Base-by-base conservation (phyloP, 2,329 filamentous ascomycete species). In the Neofusicoccum sp. region DNA sequence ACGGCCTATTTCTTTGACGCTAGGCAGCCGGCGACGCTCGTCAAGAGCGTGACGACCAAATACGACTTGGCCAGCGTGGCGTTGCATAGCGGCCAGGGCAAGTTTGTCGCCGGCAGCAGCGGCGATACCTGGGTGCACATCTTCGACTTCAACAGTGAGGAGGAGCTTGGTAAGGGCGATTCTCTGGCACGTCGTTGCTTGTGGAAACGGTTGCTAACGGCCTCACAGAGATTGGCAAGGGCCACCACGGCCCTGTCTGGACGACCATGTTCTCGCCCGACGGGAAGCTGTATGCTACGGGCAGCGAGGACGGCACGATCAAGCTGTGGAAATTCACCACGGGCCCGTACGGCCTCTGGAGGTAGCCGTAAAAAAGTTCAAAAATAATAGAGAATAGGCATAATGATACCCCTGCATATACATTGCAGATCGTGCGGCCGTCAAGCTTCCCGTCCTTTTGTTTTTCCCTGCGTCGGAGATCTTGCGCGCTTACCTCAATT, bases 191-290 rank as follows among this genome's bases (percentile, higher is more conserved):
- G n/a, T 11, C 11, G 22, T 22, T 44, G 29, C 16, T 12, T 12
- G 22, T 22, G 43, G 6, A 63, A 12, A 6, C 47, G 12, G 31
- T 29, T 48, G 44, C 60, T 64, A 50, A 64, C 64, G 39, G 36
- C 22, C 52, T 28, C 8, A 8, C 66, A 89, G 95, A 98, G 75
- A 89, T 94, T 11, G 92, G 96, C 80, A 97, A 97, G 78, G 95
- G 95, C 29, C 95, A 99, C 70, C 95, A 99, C 72, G 95, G 95
- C 1, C 94, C 94, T 1, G 95, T 99, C 66, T 99, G 95, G 95
- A 97, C 93, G 5, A 88, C 96, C 64, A 89, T 90, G 63, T 99
- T 97, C 77, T 95, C 93, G 0, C 95, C 95, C 0, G 95, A 99
- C 72, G 93, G 93, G 50, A 97, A 96, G 74, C 81, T 99, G 6